Evolutionary conservation across 2,329 filamentous ascomycete genomes (phyloP).

Genomic region (Aspergillus quadricinctus): DNA sequence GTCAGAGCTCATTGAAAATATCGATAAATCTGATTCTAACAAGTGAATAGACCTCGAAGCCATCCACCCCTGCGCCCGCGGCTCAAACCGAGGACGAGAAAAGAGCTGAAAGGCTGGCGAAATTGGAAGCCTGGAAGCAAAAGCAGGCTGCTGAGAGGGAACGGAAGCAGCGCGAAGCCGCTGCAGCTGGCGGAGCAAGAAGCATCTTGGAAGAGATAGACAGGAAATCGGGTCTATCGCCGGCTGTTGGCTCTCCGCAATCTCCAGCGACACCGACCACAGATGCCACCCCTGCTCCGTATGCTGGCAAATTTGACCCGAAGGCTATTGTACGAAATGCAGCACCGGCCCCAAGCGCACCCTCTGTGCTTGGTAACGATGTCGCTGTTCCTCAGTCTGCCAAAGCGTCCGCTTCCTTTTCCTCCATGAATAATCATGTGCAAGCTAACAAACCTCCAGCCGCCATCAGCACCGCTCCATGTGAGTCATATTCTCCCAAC

Average conservation of each 20-base stretch:
- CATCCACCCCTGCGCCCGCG: slow-evolving; percentile 40
- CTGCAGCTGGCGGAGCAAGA: slow-evolving; percentile 58
- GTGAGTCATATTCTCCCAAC: slow-evolving; percentile 25
- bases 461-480: slow-evolving; percentile 38
- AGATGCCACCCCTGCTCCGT: slow-evolving; percentile 51
- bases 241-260: slow-evolving; percentile 49
- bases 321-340: slow-evolving; percentile 82
- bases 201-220: slow-evolving; percentile 71
- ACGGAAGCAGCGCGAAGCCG: slow-evolving; percentile 64
- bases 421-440: slow-evolving; percentile 36
- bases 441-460: slow-evolving; percentile 43
- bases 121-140: slow-evolving; percentile 87
- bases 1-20: slow-evolving; percentile 23
- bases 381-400: slow-evolving; percentile 46
- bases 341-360: slow-evolving; percentile 53
- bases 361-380: slow-evolving; percentile 54
- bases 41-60: slow-evolving; percentile 50
- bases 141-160: slow-evolving; percentile 73
- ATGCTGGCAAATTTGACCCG: slow-evolving; percentile 78
- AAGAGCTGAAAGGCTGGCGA: slow-evolving; percentile 74
- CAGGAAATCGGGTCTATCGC: slow-evolving; percentile 58
- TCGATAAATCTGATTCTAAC: neutral
- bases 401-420: slow-evolving; percentile 43
- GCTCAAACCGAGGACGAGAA: slow-evolving; percentile 66
- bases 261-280: slow-evolving; percentile 49